Evolutionary conservation across 768 basidiomycete genomes (phyloP).

Genomic region (Kwoniella sp.): DNA sequence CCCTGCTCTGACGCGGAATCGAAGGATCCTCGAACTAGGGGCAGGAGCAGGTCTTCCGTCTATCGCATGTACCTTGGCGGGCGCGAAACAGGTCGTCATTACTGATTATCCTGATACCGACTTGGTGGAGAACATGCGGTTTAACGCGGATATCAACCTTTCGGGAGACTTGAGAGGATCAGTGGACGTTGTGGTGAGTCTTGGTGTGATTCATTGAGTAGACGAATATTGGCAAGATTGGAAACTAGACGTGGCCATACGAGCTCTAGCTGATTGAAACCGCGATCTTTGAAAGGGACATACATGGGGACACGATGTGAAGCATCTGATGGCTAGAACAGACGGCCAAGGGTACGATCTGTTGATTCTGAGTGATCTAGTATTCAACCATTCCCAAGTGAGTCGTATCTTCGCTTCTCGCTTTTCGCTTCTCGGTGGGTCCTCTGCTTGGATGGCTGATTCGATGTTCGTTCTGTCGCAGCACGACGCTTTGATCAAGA

Average conservation of each 20-base stretch:
- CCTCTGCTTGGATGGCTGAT: conserved; percentile 19
- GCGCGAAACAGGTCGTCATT: conserved; percentile 72
- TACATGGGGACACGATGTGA: conserved; percentile 47
- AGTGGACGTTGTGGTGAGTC: conserved; percentile 53
- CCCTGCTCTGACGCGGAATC: conserved; percentile 49
- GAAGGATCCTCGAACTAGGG: conserved; percentile 78
- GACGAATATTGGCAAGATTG: too few relatives aligned
- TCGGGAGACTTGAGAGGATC: conserved; percentile 14
- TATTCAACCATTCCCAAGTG: conserved; percentile 93
- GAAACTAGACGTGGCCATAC: too few relatives aligned
- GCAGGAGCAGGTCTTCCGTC: conserved; percentile 90
- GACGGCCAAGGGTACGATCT: conserved; percentile 64
- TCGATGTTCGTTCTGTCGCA: conserved; percentile 47
- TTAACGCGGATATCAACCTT: conserved; percentile 68
- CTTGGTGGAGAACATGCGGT: conserved; percentile 72
- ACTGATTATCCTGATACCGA: conserved; percentile 88
- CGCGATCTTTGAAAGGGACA: conserved; percentile 38
- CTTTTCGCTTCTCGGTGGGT: too few relatives aligned
- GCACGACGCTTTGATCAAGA: conserved; percentile 78
- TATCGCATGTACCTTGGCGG: conserved; percentile 70
- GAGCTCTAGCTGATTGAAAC: too few relatives aligned
- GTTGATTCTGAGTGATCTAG: conserved; percentile 85
- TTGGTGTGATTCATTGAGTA: background rate
- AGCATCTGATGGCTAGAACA: conserved; percentile 30
- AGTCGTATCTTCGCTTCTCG: conserved; percentile 16